Conservation (phyloP, 257 asterid genomes). For the Solanum etuberosum region DNA sequence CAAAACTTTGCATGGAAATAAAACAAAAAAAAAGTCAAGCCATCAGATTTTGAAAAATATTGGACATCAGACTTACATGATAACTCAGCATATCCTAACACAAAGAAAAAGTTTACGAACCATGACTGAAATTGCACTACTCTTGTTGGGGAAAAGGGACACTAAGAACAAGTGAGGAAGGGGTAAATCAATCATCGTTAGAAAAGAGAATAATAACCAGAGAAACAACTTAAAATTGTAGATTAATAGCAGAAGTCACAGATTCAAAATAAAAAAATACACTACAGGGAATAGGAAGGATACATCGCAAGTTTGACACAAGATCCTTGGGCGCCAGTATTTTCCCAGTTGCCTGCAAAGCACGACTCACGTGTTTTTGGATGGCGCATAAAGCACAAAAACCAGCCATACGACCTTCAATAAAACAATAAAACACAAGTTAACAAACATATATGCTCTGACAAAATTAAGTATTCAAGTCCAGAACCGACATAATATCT, state of each 20-base stretch:
- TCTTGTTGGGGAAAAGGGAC: not conserved
- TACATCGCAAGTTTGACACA: constrained; percentile 92
- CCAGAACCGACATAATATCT: not conserved
- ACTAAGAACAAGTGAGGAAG: not conserved
- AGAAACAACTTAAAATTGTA: not conserved
- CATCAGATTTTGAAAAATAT: not conserved
- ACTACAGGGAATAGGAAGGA: constrained; percentile 24
- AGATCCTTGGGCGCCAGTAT: constrained; percentile 94
- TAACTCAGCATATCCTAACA: not conserved
- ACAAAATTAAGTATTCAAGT: not conserved
- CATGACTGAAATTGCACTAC: not conserved
- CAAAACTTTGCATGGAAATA: not conserved
- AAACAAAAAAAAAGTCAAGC: not conserved
- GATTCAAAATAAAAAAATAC: not conserved
- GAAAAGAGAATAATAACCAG: not conserved
- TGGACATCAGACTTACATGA: not conserved
- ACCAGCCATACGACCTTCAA: constrained; percentile 82
- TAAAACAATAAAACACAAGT: constrained; percentile 3
- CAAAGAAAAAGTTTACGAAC: not conserved
- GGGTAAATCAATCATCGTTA: not conserved
- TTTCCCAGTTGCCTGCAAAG: constrained; percentile 90
- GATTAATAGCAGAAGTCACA: not conserved
- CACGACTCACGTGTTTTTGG: constrained; percentile 93
- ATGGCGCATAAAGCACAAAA: constrained; percentile 98
- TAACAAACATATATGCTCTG: constrained; percentile 6